Evolutionary conservation across 2,329 filamentous ascomycete species (phyloP).

Genomic region (Neopestalotiopsis sp.): DNA sequence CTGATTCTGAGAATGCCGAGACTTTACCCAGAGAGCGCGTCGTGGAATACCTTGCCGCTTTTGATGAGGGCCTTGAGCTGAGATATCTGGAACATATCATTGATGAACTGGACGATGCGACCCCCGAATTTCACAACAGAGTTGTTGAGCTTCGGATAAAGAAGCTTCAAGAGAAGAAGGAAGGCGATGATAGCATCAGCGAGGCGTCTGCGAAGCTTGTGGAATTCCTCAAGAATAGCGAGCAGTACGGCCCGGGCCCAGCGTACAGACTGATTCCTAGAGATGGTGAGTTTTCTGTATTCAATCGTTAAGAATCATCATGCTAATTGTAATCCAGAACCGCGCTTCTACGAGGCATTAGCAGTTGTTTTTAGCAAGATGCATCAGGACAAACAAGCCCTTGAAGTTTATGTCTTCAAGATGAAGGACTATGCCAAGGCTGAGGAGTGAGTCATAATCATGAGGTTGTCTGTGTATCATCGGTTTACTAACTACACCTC

Average conservation of each 20-base stretch:
- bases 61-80: conserved; percentile 75
- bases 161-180: conserved; percentile 49
- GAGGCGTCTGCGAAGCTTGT: conserved; percentile 68
- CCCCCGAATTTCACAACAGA: conserved; percentile 84
- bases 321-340: conserved; percentile 57
- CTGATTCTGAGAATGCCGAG: conserved; percentile 94
- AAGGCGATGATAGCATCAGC: conserved; percentile 14
- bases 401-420: conserved; percentile 98
- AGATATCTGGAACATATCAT: conserved; percentile 92
- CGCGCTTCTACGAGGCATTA: conserved; percentile 85
- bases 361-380: conserved; percentile 93
- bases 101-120: conserved; percentile 81
- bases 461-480: neutral
- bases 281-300: conserved; percentile 65
- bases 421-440: conserved; percentile 86
- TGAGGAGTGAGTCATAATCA: conserved; percentile 73
- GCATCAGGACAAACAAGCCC: conserved; percentile 91
- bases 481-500: conserved; percentile 25
- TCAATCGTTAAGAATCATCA: neutral
- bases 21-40: conserved; percentile 80
- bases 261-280: conserved; percentile 79
- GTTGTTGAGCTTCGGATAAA: conserved; percentile 74
- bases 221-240: conserved; percentile 75
- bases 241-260: conserved; percentile 79
- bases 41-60: conserved; percentile 71